Conservation (phyloP, 768 basidiomycete species). For the Cantharellus anzutake region DNA sequence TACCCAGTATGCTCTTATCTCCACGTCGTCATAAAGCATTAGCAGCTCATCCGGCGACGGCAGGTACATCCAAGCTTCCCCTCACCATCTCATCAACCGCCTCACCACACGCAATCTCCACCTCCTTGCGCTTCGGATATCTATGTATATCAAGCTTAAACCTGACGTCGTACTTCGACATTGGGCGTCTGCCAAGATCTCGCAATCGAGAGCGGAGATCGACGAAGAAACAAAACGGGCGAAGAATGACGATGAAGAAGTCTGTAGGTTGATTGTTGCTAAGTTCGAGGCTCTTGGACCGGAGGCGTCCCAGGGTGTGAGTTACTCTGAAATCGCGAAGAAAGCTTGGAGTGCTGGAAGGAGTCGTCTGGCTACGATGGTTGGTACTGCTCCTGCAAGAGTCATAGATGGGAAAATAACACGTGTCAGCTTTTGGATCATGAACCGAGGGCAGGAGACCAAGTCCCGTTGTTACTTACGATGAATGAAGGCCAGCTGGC, state of each 20-base stretch:
- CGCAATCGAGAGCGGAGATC: constrained; percentile 41
- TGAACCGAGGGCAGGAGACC: constrained; percentile 73
- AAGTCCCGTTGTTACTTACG: constrained; percentile 75
- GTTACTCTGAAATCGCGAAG: constrained; percentile 88
- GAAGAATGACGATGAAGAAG: constrained; percentile 44
- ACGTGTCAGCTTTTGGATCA: constrained; percentile 61
- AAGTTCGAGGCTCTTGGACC: constrained; percentile 69
- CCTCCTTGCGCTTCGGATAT: constrained; percentile 80
- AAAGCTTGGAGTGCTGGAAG: constrained; percentile 84
- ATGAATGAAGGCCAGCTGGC: constrained; percentile 94
- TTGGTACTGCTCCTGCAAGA: constrained; percentile 15
- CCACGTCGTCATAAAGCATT: background rate
- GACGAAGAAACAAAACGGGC: constrained; percentile 24
- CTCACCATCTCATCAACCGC: constrained; percentile 60
- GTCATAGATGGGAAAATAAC: background rate
- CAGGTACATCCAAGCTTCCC: constrained; percentile 69
- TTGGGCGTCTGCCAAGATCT: constrained; percentile 90
- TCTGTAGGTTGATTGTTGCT: constrained; percentile 69
- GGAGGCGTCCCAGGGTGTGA: constrained; percentile 30
- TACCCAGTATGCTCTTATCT: constrained; percentile 41
- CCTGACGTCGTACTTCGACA: constrained; percentile 80
- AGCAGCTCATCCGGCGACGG: background rate
- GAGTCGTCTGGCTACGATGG: constrained; percentile 66
- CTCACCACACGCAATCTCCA: constrained; percentile 79
- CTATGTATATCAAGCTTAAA: constrained; percentile 61